phyloP scores from a whole-genome alignment of 1,284 basidiomycete genomes.

The Boletellus sp. region DNA sequence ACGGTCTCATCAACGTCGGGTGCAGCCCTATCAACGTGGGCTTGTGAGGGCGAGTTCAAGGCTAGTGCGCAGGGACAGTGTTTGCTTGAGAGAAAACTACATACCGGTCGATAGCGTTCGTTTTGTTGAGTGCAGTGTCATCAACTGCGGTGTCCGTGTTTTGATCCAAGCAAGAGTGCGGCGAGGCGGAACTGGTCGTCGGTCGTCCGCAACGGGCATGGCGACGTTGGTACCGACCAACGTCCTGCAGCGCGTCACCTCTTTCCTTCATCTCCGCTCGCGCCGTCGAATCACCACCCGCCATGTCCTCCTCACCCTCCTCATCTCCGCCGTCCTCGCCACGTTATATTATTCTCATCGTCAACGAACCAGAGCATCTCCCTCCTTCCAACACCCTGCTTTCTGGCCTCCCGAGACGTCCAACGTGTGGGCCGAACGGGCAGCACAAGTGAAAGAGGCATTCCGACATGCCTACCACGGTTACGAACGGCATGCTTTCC shows the following conservation, averaged over 20 bases:
- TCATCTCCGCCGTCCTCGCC: slow-evolving; percentile 20
- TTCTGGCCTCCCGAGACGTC: slow-evolving; percentile 23
- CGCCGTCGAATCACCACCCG: slow-evolving; percentile 28
- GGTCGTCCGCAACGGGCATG: too few relatives aligned
- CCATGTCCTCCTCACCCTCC: slow-evolving; percentile 27
- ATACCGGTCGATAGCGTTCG: background rate
- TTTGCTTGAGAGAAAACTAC: background rate
- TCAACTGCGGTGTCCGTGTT: too few relatives aligned
- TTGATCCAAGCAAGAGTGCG: too few relatives aligned
- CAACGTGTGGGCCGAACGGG: slow-evolving; percentile 49
- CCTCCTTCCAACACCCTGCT: slow-evolving; percentile 4
- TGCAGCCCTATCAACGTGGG: slow-evolving; percentile 11
- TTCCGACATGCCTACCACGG: slow-evolving; percentile 61
- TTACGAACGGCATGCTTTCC: slow-evolving; percentile 54
- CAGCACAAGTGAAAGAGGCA: slow-evolving; percentile 53
- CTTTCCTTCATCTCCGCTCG: slow-evolving; percentile 6
- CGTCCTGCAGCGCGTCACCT: background rate
- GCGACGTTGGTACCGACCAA: background rate
- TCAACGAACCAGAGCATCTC: slow-evolving; percentile 1
- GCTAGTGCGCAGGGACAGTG: too few relatives aligned
- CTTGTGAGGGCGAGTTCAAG: background rate
- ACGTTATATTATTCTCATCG: slow-evolving; percentile 21
- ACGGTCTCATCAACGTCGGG: slow-evolving; percentile 9
- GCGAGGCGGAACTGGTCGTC: too few relatives aligned
- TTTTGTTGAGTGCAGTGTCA: too few relatives aligned